phyloP scores from a whole-genome alignment of 306 rosid species.

The Urtica urens region DNA sequence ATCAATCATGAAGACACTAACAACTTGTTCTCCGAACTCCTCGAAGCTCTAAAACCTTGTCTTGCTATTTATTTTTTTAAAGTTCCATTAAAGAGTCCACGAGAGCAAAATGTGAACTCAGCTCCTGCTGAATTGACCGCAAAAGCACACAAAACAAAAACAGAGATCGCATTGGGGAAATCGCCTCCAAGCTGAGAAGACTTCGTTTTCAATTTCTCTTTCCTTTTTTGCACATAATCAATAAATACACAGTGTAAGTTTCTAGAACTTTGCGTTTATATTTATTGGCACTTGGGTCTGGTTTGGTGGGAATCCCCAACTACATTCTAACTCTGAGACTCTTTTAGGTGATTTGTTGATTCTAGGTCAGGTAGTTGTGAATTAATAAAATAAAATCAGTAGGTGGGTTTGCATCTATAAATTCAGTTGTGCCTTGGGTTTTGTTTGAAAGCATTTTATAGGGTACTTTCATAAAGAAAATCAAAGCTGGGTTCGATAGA shows the following conservation, averaged over 20 bases:
- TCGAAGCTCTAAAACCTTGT: not conserved
- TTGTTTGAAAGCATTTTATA: no score
- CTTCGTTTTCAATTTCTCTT: conserved; percentile 16
- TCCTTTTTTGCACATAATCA: no score
- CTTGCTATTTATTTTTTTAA: no score
- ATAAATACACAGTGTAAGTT: no score
- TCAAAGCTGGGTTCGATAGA: no score
- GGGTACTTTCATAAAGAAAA: no score
- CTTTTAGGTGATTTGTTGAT: conserved; percentile 3
- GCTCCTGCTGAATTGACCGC: no score
- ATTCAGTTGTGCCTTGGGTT: no score
- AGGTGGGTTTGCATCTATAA: no score
- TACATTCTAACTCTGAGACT: not conserved
- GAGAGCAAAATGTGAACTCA: no score
- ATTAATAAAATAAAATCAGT: no score
- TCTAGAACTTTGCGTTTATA: not conserved
- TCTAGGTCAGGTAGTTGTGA: not conserved
- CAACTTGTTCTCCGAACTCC: not conserved
- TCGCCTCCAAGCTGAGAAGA: conserved; percentile 11
- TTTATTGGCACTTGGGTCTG: not conserved
- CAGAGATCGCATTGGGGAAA: conserved; percentile 14
- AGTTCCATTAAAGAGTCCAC: no score
- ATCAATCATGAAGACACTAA: not conserved
- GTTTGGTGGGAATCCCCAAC: conserved; percentile 9
- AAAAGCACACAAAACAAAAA: conserved; percentile 1